A percentile compares a stretch with the other conserved stretches of the same genome.
These are phyloP conservation scores for Aschersonia sp. DNA, from an alignment of 2,329 filamentous ascomycete genomes.

Conservation along the genomic window DNA sequence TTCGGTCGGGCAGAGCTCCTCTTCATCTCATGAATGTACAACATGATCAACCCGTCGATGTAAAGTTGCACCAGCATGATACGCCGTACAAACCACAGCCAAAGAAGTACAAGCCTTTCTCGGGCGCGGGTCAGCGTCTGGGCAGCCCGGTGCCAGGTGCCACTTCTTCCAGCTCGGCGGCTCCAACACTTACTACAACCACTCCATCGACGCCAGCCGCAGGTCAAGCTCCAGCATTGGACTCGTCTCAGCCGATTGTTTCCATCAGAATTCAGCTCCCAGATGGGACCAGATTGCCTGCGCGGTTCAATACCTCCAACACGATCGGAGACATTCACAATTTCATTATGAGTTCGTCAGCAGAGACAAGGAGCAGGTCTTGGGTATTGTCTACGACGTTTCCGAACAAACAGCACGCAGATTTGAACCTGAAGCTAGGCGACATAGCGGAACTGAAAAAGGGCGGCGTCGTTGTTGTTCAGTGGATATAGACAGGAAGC, in stretches of 20 bases:
- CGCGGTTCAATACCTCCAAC: constrained; percentile 67
- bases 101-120: constrained; percentile 63
- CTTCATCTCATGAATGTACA: constrained; percentile 66
- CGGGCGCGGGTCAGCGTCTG: constrained; percentile 56
- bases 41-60: constrained; percentile 61
- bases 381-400: constrained; percentile 76
- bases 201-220: constrained; percentile 20
- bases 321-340: constrained; percentile 66
- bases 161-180: constrained; percentile 10
- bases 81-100: constrained; percentile 56
- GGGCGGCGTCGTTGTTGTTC: constrained; percentile 51
- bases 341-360: constrained; percentile 53
- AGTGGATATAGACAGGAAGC: constrained; percentile 27
- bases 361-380: constrained; percentile 38
- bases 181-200: constrained; percentile 13
- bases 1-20: constrained; percentile 62
- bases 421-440: constrained; percentile 44
- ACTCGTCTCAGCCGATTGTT: constrained; percentile 53
- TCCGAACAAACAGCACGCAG: constrained; percentile 65
- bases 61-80: constrained; percentile 66
- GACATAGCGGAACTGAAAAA: constrained; percentile 52
- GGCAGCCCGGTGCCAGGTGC: constrained; percentile 63
- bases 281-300: constrained; percentile 63
- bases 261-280: constrained; percentile 65
- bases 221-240: constrained; percentile 26